Conservation (phyloP, 2,329 filamentous ascomycete species). For the Hymenoscyphus infarciens region DNA sequence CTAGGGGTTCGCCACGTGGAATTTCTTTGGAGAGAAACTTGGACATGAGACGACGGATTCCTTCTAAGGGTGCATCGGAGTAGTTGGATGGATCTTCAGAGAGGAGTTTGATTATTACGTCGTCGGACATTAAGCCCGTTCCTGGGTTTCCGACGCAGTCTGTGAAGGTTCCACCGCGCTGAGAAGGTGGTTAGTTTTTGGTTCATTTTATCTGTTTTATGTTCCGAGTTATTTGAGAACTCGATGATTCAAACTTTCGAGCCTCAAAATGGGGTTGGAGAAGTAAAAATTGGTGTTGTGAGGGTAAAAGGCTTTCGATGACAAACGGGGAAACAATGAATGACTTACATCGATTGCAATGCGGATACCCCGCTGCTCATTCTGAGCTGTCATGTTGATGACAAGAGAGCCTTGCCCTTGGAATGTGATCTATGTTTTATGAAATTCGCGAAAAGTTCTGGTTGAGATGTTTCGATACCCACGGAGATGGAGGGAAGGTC, state of each 20-base stretch:
- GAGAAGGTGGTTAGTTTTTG: conserved; percentile 1
- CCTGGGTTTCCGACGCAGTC: conserved; percentile 83
- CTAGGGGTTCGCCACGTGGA: conserved; percentile 41
- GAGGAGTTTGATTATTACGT: conserved; percentile 81
- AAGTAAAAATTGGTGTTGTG: neutral
- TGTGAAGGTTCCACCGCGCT: conserved; percentile 86
- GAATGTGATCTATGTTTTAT: neutral
- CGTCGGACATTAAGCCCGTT: conserved; percentile 65
- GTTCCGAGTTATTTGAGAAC: neutral
- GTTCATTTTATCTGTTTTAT: neutral
- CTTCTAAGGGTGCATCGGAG: conserved; percentile 76
- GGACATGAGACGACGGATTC: conserved; percentile 51
- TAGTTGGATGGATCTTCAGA: conserved; percentile 91
- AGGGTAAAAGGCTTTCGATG: neutral
- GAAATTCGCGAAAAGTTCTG: neutral
- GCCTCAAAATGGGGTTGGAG: neutral
- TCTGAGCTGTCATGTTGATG: conserved; percentile 23
- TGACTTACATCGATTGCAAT: conserved; percentile 56
- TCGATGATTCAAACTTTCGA: neutral
- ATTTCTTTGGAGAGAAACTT: conserved; percentile 49
- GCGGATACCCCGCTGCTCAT: conserved; percentile 54
- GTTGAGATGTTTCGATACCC: neutral
- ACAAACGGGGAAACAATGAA: neutral
- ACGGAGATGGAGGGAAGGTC: neutral
- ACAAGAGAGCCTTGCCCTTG: neutral